Evolutionary conservation across 2,329 filamentous ascomycete species (phyloP).

Genomic region (Thelonectria blattea): DNA sequence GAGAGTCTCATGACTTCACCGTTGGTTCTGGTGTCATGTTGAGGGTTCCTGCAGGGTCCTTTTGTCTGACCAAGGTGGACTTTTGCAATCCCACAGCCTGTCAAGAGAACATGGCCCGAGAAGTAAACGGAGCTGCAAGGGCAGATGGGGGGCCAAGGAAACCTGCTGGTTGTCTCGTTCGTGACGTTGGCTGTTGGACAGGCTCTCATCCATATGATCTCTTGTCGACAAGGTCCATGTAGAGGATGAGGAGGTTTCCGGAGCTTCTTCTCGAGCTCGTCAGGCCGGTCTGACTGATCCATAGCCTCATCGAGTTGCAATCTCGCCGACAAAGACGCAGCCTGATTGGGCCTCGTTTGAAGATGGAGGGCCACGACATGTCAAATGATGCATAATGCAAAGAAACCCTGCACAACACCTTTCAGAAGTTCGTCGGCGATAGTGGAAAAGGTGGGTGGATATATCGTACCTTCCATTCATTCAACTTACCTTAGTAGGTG

Average conservation of each 20-base stretch:
- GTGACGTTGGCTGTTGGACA: background rate
- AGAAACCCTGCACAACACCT: background rate
- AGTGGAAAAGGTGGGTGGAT: background rate
- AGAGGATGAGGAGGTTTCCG: no score
- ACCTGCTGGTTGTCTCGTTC: background rate
- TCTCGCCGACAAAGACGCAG: no score
- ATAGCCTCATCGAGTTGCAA: no score
- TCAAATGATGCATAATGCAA: background rate
- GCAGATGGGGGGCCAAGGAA: background rate
- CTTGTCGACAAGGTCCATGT: background rate
- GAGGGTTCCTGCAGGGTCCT: background rate
- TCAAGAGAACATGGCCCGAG: background rate
- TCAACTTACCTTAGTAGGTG: no score
- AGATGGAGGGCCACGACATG: background rate
- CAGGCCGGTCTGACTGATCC: no score
- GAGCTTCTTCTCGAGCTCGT: no score
- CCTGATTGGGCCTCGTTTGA: background rate
- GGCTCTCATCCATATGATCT: background rate
- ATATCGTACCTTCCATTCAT: background rate
- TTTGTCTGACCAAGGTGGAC: background rate
- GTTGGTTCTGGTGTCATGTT: background rate
- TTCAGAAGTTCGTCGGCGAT: background rate
- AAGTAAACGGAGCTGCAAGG: background rate
- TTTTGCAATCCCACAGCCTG: background rate
- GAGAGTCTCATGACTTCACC: no score